phyloP scores from a whole-genome alignment of 1,284 basidiomycete genomes.

The Ganoderma lucidum region DNA sequence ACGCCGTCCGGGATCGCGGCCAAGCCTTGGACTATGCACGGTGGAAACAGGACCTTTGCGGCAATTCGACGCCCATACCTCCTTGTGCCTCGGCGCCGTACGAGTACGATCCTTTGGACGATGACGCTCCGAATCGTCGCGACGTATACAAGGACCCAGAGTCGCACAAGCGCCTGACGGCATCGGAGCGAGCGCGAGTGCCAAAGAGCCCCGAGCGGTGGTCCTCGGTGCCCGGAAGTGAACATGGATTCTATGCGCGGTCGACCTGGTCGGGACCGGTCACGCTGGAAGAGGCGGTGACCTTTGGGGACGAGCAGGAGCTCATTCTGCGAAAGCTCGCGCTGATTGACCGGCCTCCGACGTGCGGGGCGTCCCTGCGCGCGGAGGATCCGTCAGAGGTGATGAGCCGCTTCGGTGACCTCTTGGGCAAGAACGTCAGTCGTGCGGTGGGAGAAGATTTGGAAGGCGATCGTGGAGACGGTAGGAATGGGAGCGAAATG shows the following conservation, averaged over 20 bases:
- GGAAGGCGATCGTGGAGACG: not conserved
- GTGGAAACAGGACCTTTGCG: not conserved
- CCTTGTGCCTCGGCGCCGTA: not conserved
- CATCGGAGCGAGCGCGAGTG: not conserved
- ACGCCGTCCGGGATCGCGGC: not conserved
- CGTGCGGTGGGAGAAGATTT: not conserved
- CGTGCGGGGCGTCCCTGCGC: not conserved
- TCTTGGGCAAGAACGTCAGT: not conserved
- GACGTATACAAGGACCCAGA: not conserved
- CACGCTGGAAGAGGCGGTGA: not conserved
- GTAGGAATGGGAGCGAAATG: not conserved
- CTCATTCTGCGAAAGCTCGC: not conserved
- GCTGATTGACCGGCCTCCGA: not conserved
- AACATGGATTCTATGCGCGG: not conserved
- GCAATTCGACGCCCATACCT: not conserved
- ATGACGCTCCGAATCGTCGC: not conserved
- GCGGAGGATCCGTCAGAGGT: not conserved
- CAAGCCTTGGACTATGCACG: not conserved
- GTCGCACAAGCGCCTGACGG: not conserved
- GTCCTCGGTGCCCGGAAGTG: not conserved
- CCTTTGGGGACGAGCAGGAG: not conserved
- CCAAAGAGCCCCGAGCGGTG: not conserved
- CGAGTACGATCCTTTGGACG: not conserved
- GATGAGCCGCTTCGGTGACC: not conserved
- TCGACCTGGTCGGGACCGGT: not conserved